Evolutionary conservation across 768 basidiomycete genomes (phyloP), one percentile per base, ranked within the genome.

Genomic region (Tubosaeta sp.): DNA sequence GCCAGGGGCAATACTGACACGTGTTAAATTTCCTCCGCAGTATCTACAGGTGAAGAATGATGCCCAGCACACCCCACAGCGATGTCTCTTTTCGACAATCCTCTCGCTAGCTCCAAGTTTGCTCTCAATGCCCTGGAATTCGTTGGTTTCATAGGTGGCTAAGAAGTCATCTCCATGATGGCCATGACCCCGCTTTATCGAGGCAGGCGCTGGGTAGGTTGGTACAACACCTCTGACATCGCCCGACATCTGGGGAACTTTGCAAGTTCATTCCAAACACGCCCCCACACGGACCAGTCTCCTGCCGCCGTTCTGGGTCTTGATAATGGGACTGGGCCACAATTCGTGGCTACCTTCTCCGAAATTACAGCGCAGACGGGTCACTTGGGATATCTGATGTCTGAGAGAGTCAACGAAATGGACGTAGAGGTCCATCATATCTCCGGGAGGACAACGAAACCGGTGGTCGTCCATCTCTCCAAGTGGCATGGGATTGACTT

Each of bases 91-190:
- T 38, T 60, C 51, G 1, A 4, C 16, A 21, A 6, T 9, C 55
- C 66, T 25, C 46, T 63, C 25, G 12, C 36, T 3, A 0, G 19
- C 10, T 18, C 49, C 18, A 44, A 43, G 24, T 63, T 66, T 31
- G 35, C 18, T 3, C 63, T 71, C 35, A 59, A 71, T 30, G 38
- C 64, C 0, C 58, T 66, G 6, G 70, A 65, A 4, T 57, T 71
- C 8, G 66, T 66, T 13, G 70, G 69, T 8, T 65, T 71, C 31
- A 69, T 71, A 4, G 71, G 71, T 6, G 69, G 70, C 3, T 56
- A 71, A n/a, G 71, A 71, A 48, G 69, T 71, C 14, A 56, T 71
- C 30, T 52, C 65, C 8, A 67, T 71, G 13, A 71, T 71, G 67
- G 55, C 62, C 9, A 61, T 60, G 2, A 60, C 71, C 19, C 62